A percentile compares a stretch with the other conserved stretches of the same genome.
These are phyloP conservation scores for Amylostereum areolatum DNA, from an alignment of 1,284 basidiomycete genomes.

Conservation along the genomic window DNA sequence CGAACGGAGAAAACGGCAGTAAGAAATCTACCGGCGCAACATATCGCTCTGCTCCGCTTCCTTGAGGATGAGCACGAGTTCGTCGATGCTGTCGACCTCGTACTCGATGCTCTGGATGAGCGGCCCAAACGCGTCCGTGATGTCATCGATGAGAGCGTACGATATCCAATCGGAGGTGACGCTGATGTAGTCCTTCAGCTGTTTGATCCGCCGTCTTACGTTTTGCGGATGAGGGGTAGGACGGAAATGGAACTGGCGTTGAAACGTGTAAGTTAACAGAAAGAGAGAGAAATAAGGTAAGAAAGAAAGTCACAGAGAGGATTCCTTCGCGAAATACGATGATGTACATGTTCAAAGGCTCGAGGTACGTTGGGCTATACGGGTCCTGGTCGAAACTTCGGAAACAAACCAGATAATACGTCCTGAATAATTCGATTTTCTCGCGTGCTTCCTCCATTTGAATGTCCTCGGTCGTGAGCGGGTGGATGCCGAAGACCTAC, in stretches of 20 bases:
- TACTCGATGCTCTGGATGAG: conserved; percentile 98
- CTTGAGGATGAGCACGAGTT: conserved; percentile 94
- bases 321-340: conserved; percentile 98
- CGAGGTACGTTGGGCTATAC: conserved; percentile 95
- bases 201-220: conserved; percentile 96
- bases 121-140: conserved; percentile 98
- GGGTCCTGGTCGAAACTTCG: conserved; percentile 98
- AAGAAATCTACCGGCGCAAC: conserved; percentile 54
- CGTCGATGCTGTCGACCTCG: conserved; percentile 98
- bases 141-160: conserved; percentile 99
- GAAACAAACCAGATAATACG: conserved; percentile 99
- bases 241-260: conserved; percentile 98
- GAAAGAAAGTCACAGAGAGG: conserved; percentile 55
- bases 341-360: conserved; percentile 99
- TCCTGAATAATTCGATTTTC: conserved; percentile 98
- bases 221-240: conserved; percentile 98
- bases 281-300: too few relatives aligned
- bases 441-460: conserved; percentile 99
- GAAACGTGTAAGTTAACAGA: too few relatives aligned
- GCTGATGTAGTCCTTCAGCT: conserved; percentile 98
- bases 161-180: conserved; percentile 99
- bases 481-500: conserved; percentile 95
- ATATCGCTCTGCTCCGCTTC: conserved; percentile 78
- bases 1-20: too few relatives aligned
- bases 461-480: conserved; percentile 98